Evolutionary conservation across 2,329 filamentous ascomycete species (phyloP).

Genomic region (Arthrinium phaeospermum): DNA sequence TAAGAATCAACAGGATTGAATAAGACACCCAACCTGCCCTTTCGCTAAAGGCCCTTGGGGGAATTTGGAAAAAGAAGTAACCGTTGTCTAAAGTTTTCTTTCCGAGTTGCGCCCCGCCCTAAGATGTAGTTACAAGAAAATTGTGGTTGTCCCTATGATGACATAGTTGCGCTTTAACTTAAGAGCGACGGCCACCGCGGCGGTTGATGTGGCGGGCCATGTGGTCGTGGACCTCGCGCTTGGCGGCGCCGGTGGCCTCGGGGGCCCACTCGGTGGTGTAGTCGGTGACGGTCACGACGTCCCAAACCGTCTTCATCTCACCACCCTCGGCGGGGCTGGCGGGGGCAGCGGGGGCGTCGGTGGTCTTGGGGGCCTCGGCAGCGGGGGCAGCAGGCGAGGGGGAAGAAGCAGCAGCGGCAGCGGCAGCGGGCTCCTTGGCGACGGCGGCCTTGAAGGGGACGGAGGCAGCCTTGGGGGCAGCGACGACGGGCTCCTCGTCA

Average conservation of each 20-base stretch:
- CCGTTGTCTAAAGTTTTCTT: background rate
- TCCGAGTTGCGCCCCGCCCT: background rate
- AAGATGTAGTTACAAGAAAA: too few species aligned
- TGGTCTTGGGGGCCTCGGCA: constrained; percentile 18
- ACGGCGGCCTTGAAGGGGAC: constrained; percentile 18
- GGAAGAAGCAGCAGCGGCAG: background rate
- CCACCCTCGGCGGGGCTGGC: constrained; percentile 28
- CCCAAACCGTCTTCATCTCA: constrained; percentile 46
- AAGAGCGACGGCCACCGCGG: constrained; percentile 28
- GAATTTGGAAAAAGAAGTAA: background rate
- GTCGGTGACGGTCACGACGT: constrained; percentile 25
- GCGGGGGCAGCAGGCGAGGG: constrained; percentile 18
- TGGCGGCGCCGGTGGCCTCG: constrained; percentile 28
- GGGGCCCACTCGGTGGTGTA: constrained; percentile 26
- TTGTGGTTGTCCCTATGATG: background rate
- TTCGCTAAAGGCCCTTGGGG: background rate
- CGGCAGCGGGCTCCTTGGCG: constrained; percentile 19
- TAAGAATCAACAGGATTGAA: background rate
- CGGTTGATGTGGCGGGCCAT: constrained; percentile 29
- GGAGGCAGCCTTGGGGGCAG: constrained; percentile 13
- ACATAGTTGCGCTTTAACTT: too few species aligned
- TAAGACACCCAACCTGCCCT: background rate
- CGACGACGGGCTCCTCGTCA: background rate
- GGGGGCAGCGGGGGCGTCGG: constrained; percentile 7
- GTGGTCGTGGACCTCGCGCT: constrained; percentile 33